A percentile compares a stretch with the other conserved stretches of the same genome.
phyloP scores from a whole-genome alignment of 805 yeast species.

The Ogataea chonburiensis region DNA sequence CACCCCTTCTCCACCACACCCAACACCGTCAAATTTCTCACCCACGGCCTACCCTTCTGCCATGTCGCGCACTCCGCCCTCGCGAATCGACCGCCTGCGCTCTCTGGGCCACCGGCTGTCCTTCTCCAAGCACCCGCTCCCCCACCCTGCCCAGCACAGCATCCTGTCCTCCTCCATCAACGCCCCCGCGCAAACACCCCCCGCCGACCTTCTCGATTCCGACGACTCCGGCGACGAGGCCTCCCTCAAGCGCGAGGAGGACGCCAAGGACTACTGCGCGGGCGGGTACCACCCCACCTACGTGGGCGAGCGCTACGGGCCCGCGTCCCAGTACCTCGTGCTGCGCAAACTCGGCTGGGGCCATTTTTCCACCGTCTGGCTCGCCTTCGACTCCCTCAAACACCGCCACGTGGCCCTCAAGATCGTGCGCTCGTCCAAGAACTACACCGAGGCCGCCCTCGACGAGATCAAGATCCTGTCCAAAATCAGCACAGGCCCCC shows the following conservation, averaged over 20 bases:
- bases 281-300: conserved; percentile 69
- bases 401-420: conserved; percentile 59
- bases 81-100: conserved; percentile 20
- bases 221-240: conserved; percentile 27
- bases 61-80: conserved; percentile 10
- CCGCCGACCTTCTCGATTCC: conserved; percentile 29
- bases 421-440: conserved; percentile 53
- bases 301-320: conserved; percentile 53
- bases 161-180: conserved; percentile 25
- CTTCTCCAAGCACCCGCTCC: conserved; percentile 27
- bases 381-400: conserved; percentile 42
- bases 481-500: conserved; percentile 29
- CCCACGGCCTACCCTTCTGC: background rate
- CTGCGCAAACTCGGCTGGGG: conserved; percentile 70
- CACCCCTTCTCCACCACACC: background rate
- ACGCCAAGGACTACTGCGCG: conserved; percentile 47
- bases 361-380: conserved; percentile 71
- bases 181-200: conserved; percentile 17
- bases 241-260: conserved; percentile 45
- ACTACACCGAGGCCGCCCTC: conserved; percentile 60
- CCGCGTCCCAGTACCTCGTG: conserved; percentile 43
- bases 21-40: background rate
- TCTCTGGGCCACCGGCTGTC: conserved; percentile 29
- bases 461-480: conserved; percentile 58
- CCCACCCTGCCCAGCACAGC: conserved; percentile 19